Conservation (phyloP, 2,329 filamentous ascomycete species). For the Beauveria sp. region DNA sequence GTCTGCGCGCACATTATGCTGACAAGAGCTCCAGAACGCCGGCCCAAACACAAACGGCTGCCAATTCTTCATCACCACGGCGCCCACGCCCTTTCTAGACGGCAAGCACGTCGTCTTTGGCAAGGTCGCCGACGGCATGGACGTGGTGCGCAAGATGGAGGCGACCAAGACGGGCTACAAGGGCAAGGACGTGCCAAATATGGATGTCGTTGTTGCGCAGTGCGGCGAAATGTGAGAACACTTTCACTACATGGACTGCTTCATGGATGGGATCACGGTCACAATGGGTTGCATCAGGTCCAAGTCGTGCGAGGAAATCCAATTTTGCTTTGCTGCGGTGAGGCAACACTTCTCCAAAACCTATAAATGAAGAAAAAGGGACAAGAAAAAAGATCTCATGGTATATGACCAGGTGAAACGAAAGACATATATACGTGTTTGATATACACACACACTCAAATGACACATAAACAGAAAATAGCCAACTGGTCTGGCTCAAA, state of each 20-base stretch:
- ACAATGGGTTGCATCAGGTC: no score
- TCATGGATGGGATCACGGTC: neutral
- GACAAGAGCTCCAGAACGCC: slow-evolving; percentile 54
- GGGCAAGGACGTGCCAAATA: slow-evolving; percentile 70
- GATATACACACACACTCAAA: neutral
- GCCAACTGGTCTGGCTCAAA: slow-evolving; percentile 3
- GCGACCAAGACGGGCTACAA: slow-evolving; percentile 71
- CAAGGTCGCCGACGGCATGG: slow-evolving; percentile 80
- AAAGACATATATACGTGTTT: slow-evolving; percentile 5
- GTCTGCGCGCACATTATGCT: neutral
- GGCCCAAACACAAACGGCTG: slow-evolving; percentile 89
- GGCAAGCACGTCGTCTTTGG: slow-evolving; percentile 95
- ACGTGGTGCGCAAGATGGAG: slow-evolving; percentile 88
- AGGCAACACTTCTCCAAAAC: neutral
- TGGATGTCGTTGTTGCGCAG: slow-evolving; percentile 77
- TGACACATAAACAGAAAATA: neutral
- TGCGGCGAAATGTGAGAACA: slow-evolving; percentile 79
- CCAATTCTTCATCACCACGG: slow-evolving; percentile 96
- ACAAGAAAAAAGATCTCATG: neutral
- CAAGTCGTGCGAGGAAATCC: neutral
- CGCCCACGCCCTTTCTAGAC: slow-evolving; percentile 79
- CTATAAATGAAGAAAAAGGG: neutral
- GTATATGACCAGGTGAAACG: neutral
- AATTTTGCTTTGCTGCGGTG: neutral
- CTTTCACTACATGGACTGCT: neutral